phyloP scores from a whole-genome alignment of 805 yeast genomes.

The Candida lessepsii region DNA sequence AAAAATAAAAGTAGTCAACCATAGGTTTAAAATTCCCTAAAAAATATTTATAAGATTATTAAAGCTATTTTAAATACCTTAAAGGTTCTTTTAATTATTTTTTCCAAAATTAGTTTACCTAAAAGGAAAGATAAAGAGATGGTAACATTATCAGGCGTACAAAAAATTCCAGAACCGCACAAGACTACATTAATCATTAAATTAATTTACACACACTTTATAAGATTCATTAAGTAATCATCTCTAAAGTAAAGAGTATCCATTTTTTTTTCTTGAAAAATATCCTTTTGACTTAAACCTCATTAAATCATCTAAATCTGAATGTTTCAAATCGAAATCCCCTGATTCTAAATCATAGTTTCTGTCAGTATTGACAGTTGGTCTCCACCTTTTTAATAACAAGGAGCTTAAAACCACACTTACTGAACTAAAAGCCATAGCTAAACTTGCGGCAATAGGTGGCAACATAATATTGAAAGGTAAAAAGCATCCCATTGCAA shows the following conservation, averaged over 20 bases:
- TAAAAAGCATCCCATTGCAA: slow-evolving; percentile 87
- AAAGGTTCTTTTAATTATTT: not conserved
- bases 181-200: not conserved
- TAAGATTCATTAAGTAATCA: not conserved
- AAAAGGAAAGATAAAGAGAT: too few species aligned
- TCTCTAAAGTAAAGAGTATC: slow-evolving; percentile 2
- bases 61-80: not conserved
- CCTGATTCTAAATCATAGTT: slow-evolving; percentile 22
- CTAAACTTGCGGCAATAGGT: slow-evolving; percentile 85
- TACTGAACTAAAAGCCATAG: slow-evolving; percentile 92
- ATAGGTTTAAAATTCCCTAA: not conserved
- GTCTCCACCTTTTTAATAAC: slow-evolving; percentile 63
- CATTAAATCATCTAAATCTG: slow-evolving; percentile 26
- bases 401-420: slow-evolving; percentile 84
- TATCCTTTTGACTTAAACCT: slow-evolving; percentile 4
- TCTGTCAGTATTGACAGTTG: slow-evolving; percentile 24
- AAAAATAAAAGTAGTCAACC: not conserved
- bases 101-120: not conserved
- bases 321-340: slow-evolving; percentile 26
- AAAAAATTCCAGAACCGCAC: too few species aligned
- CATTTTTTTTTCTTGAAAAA: slow-evolving; percentile 2
- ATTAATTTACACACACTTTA: not conserved
- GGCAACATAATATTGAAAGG: slow-evolving; percentile 77
- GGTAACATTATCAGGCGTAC: too few species aligned
- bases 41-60: not conserved